Base-by-base conservation (phyloP, 2,329 filamentous ascomycete species). In the Aciculosporium take region DNA sequence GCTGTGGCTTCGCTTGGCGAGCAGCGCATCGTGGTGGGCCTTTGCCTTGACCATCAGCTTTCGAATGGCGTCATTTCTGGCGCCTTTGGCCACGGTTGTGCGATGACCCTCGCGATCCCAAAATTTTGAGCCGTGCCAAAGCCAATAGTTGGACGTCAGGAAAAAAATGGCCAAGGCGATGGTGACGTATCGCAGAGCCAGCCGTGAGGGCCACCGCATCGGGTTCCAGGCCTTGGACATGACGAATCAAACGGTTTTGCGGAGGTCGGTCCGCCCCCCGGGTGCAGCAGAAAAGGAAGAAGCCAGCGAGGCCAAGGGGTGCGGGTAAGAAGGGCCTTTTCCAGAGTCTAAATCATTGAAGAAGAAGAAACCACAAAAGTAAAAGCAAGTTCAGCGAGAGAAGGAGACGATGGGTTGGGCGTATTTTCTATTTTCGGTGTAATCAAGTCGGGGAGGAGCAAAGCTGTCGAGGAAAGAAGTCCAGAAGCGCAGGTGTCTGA, bases 61-160 rank as follows among this genome's bases (percentile, higher is more conserved):
- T 47, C 67, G 63, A 46, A 75, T 73, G n/a, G 71, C 68, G 47
- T 75, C 69, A 28, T 55, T 53, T 3, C 51, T 48, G 15, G 48
- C 51, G 27, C 51, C 33, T 20, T 51, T 51, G 23, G 54, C 42
- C 15, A 51, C 44, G 7, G 46, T 46, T 13, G 23, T 35, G 34
- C 46, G 46, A 2, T 41, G 20, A 15, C 8, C 45, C 28, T 45
- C 46, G 15, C 45, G 45, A 40, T 56, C 49, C 53, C 56, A 57
- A 10, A 48, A 46, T 21, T 49, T 42, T 4, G 49, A 45, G 40
- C 54, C 51, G 40, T 49, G 45, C 57, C 56, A 61, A 39, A 60
- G 46, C 37, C 52, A 30, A 46, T 56, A 59, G 44, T 56, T 60
- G 34, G 52, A 49, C 44, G 56, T 43, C 45, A 47, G 18, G 30